A percentile compares a stretch with the other conserved stretches of the same genome.
These are phyloP conservation scores for Helianthus tuberosus DNA, from an alignment of 129 eudicot genomes.

Conservation along the genomic window DNA sequence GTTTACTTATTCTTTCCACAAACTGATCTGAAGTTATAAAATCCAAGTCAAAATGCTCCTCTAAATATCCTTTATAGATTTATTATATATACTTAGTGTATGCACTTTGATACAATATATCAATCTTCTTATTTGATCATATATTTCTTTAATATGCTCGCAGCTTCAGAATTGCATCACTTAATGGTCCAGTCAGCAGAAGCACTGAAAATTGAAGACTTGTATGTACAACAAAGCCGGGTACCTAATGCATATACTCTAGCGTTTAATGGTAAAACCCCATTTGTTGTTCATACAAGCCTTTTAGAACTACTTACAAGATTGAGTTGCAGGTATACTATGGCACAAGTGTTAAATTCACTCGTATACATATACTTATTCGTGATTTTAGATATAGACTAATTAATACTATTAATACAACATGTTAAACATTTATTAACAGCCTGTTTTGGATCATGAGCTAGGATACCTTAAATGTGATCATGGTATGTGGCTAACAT, in stretches of 20 bases:
- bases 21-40: neutral
- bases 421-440: constrained; percentile 21
- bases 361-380: neutral
- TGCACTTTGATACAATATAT: too few species aligned
- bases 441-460: constrained; percentile 93
- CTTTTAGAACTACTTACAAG: constrained; percentile 88
- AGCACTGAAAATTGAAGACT: constrained; percentile 74
- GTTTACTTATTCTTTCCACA: neutral
- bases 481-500: too few species aligned
- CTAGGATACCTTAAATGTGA: too few species aligned
- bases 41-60: too few species aligned
- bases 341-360: constrained; percentile 1
- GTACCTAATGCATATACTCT: constrained; percentile 92
- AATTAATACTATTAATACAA: constrained; percentile 15
- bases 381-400: constrained; percentile 2
- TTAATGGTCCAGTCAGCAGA: constrained; percentile 83
- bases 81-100: too few species aligned
- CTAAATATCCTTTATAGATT: too few species aligned
- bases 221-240: constrained; percentile 90
- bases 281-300: constrained; percentile 98
- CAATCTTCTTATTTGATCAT: too few species aligned
- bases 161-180: constrained; percentile 71
- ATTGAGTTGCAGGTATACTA: constrained; percentile 84
- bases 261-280: constrained; percentile 86
- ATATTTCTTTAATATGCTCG: too few species aligned